Evolutionary conservation across 192 early-diverging fungal species (phyloP), one percentile per base, ranked within the genome.

Genomic region (Linnemannia hyalina): DNA sequence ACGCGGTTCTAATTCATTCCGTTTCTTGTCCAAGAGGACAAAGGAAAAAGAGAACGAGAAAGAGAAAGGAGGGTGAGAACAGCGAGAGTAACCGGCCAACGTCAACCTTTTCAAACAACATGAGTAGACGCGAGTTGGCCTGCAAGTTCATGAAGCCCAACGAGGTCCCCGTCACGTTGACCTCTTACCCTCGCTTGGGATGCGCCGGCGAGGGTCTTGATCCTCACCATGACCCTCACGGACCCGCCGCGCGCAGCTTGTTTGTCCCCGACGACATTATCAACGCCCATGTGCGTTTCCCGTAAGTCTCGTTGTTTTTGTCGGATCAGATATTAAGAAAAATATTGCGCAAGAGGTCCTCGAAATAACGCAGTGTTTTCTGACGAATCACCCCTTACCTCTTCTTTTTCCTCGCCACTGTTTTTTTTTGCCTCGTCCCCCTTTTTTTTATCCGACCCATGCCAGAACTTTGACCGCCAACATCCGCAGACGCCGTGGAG

Each of bases 221-320:
- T 7, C 96, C 97, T 23, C 82, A 91, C 73, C 90, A 94, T 89
- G 92, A 94, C 60, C 90, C 94, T n/a, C 88, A 91, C 49, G 93
- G 91, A 20, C 88, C 92, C 70, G 94, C 94, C 20, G 94, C 94
- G 70, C 92, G 94, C 80, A 96, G 95, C 88, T 86, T 99, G 73
- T 99, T 99, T 91, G 91, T 99, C 69, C 97, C 97, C 8, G 96
- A 99, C 83, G 95, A 96, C 73, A 95, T 96, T 44, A 99, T 99
- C 78, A 98, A 97, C 79, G 95, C 96, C 35, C 98, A 99, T 76
- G 96, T 95, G 4, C 93, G 98, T 52, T 99, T 98, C 90, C 93
- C 93, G 93, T 95, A 89, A 78, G 89, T 89, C 40, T 35, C 49
- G 9, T 69, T 29, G 4, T 46, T 41, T 46, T 46, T 41, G 13